phyloP scores from a whole-genome alignment of 2,329 filamentous ascomycete genomes.

The Microcera coccophila region DNA sequence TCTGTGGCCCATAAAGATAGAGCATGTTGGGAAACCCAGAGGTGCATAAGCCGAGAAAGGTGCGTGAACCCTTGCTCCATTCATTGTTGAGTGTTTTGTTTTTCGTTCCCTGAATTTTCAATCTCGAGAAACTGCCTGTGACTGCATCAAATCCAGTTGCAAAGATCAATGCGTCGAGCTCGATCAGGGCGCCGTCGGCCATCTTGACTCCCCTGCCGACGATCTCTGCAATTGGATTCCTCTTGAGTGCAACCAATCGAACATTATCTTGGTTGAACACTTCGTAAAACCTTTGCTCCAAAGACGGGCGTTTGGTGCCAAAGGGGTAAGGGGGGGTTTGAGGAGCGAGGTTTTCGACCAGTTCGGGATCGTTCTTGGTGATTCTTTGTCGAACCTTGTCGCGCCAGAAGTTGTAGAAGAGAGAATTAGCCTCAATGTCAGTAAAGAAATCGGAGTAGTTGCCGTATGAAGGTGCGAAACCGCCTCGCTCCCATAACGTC shows the following conservation, averaged over 20 bases:
- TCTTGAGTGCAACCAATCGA: conserved; percentile 5
- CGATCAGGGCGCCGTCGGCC: neutral
- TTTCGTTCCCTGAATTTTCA: conserved; percentile 36
- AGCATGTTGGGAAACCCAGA: conserved; percentile 49
- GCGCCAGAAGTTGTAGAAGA: conserved; percentile 9
- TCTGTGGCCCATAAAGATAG: conserved; percentile 54
- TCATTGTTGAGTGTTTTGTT: conserved; percentile 38
- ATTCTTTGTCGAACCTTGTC: conserved; percentile 8
- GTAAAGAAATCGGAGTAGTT: conserved; percentile 10
- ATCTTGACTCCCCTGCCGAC: neutral
- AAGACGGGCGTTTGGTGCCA: conserved; percentile 7
- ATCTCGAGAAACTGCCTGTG: conserved; percentile 6
- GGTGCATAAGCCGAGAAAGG: conserved; percentile 44
- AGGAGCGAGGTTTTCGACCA: conserved; percentile 4
- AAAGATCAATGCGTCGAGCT: conserved; percentile 8
- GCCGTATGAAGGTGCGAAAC: conserved; percentile 4
- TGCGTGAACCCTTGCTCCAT: conserved; percentile 39
- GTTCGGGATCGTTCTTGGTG: neutral
- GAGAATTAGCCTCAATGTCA: conserved; percentile 4
- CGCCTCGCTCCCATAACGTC: conserved; percentile 7
- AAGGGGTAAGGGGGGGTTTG: conserved; percentile 4
- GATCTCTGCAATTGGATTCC: conserved; percentile 3
- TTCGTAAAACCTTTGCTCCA: conserved; percentile 12
- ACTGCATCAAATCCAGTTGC: conserved; percentile 16
- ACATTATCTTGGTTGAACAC: conserved; percentile 15